phyloP scores from a whole-genome alignment of 2,329 filamentous ascomycete species.

The Xylariaceae sp. region DNA sequence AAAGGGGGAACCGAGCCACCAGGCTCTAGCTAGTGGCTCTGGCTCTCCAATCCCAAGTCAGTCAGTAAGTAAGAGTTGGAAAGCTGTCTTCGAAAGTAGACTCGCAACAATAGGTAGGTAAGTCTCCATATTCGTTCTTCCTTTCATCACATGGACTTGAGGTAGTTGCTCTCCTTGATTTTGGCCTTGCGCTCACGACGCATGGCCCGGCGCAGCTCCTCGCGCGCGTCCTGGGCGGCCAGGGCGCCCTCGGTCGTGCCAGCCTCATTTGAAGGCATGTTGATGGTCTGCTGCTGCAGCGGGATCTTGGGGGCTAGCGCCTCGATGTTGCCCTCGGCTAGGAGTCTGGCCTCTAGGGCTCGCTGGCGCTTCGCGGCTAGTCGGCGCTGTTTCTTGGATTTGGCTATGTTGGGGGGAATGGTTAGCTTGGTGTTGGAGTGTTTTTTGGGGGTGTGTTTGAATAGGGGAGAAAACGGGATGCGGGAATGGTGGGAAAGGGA shows the following conservation, averaged over 20 bases:
- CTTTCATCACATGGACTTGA: constrained; percentile 73
- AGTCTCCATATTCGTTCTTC: too few relatives aligned
- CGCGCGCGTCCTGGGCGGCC: constrained; percentile 57
- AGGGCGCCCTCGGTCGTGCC: constrained; percentile 54
- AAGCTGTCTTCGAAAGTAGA: too few relatives aligned
- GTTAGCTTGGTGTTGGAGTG: constrained; percentile 13
- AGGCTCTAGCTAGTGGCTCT: too few relatives aligned
- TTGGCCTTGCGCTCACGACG: constrained; percentile 74
- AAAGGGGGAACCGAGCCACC: too few relatives aligned
- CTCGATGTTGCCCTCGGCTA: constrained; percentile 70
- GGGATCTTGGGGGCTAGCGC: constrained; percentile 73
- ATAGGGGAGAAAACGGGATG: background rate
- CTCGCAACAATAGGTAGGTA: too few relatives aligned
- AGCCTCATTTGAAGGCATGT: constrained; percentile 64
- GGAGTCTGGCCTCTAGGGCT: constrained; percentile 61
- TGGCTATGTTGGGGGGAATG: constrained; percentile 58
- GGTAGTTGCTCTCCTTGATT: constrained; percentile 88
- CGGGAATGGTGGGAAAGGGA: background rate
- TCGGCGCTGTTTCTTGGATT: constrained; percentile 82
- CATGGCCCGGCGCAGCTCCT: constrained; percentile 73
- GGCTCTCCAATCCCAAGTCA: too few relatives aligned
- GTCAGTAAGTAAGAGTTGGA: too few relatives aligned
- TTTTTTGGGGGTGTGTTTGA: too few relatives aligned
- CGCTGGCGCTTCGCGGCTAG: constrained; percentile 71
- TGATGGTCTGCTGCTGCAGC: constrained; percentile 77